phyloP scores from a whole-genome alignment of 805 yeast species.

The Cyberlindnera veronae region DNA sequence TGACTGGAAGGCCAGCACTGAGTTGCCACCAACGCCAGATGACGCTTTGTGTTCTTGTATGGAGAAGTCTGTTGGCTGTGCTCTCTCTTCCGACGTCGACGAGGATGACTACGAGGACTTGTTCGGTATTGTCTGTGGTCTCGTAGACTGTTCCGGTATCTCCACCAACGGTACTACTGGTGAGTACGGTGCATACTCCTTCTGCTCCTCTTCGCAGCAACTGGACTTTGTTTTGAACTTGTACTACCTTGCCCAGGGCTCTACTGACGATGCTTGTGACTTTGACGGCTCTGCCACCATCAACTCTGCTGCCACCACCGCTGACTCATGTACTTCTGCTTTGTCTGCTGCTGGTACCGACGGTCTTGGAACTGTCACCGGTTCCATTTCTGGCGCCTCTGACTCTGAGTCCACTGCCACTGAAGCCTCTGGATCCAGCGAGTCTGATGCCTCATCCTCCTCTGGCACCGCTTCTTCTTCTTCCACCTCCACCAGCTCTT shows the following conservation, averaged over 20 bases:
- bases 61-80: conserved; percentile 53
- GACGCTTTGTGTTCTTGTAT: conserved; percentile 62
- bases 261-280: conserved; percentile 50
- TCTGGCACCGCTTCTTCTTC: conserved; percentile 18
- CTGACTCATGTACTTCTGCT: conserved; percentile 52
- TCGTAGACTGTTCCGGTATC: conserved; percentile 57
- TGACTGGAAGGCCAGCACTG: conserved; percentile 65
- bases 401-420: conserved; percentile 2
- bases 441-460: conserved; percentile 23
- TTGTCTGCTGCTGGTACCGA: conserved; percentile 64
- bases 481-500: conserved; percentile 24
- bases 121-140: conserved; percentile 55
- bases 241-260: conserved; percentile 52
- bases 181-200: conserved; percentile 67
- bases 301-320: conserved; percentile 42
- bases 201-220: conserved; percentile 64
- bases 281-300: conserved; percentile 67
- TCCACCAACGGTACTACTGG: conserved; percentile 61
- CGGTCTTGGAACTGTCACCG: conserved; percentile 60
- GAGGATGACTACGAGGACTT: conserved; percentile 56
- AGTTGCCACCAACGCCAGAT: conserved; percentile 78
- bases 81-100: conserved; percentile 51
- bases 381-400: conserved; percentile 18
- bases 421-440: conserved; percentile 10
- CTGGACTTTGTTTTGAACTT: conserved; percentile 61